phyloP scores from a whole-genome alignment of 2,329 filamentous ascomycete species.

The Aspergillus sp. region DNA sequence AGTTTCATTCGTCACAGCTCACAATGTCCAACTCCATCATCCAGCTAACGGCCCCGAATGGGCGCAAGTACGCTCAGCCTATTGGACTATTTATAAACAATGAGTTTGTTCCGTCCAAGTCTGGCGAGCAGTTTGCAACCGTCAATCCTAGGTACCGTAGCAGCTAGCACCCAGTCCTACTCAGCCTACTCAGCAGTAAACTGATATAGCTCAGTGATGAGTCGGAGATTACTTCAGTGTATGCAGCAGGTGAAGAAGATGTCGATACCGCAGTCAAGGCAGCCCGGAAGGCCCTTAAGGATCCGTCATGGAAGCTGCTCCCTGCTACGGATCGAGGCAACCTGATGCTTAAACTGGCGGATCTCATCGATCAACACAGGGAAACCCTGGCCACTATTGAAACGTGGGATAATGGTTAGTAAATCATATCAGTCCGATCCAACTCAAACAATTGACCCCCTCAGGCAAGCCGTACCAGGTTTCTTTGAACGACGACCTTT shows the following conservation, averaged over 20 bases:
- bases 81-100: constrained; percentile 82
- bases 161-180: too few relatives aligned
- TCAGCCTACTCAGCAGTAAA: constrained; percentile 1
- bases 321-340: constrained; percentile 59
- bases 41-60: constrained; percentile 74
- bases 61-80: constrained; percentile 69
- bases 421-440: neutral
- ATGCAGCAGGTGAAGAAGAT: constrained; percentile 51
- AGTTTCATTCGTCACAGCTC: constrained; percentile 25
- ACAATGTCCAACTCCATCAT: constrained; percentile 41
- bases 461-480: constrained; percentile 45
- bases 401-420: constrained; percentile 71
- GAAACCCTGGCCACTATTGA: constrained; percentile 66
- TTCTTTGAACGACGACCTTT: constrained; percentile 66
- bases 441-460: constrained; percentile 7
- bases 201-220: constrained; percentile 54
- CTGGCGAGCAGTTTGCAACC: constrained; percentile 62
- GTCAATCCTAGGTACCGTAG: constrained; percentile 62
- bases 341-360: constrained; percentile 69
- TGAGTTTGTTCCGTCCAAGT: constrained; percentile 69
- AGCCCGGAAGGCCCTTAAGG: constrained; percentile 35
- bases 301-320: constrained; percentile 35
- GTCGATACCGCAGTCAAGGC: constrained; percentile 34
- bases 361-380: constrained; percentile 65
- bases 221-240: constrained; percentile 67